These are phyloP conservation scores for Pontederia crassipes DNA, from an alignment of 176 grass and related monocot species.

Conservation along the genomic window DNA sequence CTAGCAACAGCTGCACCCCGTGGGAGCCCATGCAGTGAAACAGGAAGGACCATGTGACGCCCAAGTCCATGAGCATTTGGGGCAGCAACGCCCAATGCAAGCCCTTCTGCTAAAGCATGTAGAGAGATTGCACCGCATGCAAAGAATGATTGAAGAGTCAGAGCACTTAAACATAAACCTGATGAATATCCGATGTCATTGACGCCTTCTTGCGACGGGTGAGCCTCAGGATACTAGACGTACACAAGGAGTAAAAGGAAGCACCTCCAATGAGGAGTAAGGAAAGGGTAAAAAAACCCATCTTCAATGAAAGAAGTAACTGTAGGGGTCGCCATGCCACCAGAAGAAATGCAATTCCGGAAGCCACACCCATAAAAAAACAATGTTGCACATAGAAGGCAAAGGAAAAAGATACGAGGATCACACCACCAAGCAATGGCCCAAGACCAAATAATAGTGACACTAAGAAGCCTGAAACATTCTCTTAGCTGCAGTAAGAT, in stretches of 20 bases:
- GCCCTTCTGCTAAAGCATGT: conserved; percentile 78
- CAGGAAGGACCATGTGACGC: conserved; percentile 89
- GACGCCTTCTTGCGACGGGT: conserved; percentile 52
- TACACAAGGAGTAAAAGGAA: conserved; percentile 30
- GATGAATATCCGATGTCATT: conserved; percentile 45
- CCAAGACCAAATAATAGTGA: conserved; percentile 93
- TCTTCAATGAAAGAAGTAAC: conserved; percentile 68
- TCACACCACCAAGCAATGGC: conserved; percentile 79
- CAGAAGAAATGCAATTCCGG: conserved; percentile 84
- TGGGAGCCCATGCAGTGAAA: conserved; percentile 83
- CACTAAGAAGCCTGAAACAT: conserved; percentile 70
- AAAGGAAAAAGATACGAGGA: conserved; percentile 67
- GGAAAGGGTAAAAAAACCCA: conserved; percentile 52
- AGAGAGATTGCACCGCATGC: conserved; percentile 72
- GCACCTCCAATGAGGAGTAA: conserved; percentile 49
- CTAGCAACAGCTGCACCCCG: conserved; percentile 79
- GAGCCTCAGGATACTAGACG: conserved; percentile 43
- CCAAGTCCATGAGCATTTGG: conserved; percentile 88
- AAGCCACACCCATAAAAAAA: conserved; percentile 79
- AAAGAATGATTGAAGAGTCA: conserved; percentile 74
- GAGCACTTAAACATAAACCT: conserved; percentile 46
- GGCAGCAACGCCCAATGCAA: conserved; percentile 82
- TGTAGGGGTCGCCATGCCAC: conserved; percentile 84
- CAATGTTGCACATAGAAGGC: conserved; percentile 70
- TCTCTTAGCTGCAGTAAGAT: conserved; percentile 51